Percentiles rank a stretch among this genome's conserved stretches.
Conservation (phyloP, 1,284 basidiomycete genomes). For the Naganishia sp. region DNA sequence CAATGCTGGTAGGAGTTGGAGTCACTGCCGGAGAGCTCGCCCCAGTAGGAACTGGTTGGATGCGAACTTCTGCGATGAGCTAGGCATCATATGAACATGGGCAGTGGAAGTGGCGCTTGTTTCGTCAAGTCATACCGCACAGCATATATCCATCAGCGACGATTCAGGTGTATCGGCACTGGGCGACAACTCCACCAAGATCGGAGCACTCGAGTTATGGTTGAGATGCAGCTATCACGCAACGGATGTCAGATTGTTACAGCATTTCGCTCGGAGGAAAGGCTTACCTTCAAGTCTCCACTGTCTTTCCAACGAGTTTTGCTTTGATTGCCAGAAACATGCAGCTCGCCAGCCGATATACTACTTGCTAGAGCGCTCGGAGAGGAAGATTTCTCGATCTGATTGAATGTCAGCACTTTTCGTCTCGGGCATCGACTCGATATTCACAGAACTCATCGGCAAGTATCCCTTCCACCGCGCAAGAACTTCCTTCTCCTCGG, state of each 20-base stretch:
- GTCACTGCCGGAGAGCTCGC: no score
- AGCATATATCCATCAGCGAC: constrained; percentile 19
- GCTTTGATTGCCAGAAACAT: constrained; percentile 11
- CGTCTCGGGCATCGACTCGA: no score
- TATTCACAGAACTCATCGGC: constrained; percentile 2
- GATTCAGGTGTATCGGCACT: constrained; percentile 1
- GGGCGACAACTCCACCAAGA: not conserved
- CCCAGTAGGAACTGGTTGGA: no score
- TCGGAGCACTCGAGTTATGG: constrained; percentile 10
- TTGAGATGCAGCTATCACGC: constrained; percentile 14
- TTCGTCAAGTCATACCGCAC: not conserved
- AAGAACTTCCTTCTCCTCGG: not conserved
- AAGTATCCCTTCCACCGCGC: constrained; percentile 19
- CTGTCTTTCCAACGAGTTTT: constrained; percentile 1
- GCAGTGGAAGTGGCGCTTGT: not conserved
- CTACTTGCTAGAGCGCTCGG: constrained; percentile 1
- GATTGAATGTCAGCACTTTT: not conserved
- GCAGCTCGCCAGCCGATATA: constrained; percentile 16
- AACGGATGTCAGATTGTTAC: not conserved
- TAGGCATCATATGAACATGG: no score
- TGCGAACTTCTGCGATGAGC: no score
- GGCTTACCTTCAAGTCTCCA: constrained; percentile 14
- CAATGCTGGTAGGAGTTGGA: no score
- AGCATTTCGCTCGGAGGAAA: no score
- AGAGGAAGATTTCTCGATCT: not conserved